Base-by-base conservation (phyloP, 345 rosid species). In the Citrus unshiu region DNA sequence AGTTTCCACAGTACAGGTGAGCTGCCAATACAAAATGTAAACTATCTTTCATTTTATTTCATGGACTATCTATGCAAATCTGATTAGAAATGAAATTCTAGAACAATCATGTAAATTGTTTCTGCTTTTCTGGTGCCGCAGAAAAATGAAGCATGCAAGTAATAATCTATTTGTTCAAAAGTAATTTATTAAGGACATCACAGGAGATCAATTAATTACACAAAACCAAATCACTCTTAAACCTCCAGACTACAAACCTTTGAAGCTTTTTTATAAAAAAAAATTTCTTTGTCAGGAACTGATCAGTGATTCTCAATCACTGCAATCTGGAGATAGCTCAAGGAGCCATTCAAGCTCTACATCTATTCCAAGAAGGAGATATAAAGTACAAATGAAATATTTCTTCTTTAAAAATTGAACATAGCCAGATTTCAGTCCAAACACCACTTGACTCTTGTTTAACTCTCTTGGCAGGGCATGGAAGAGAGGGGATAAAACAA, bases 1-100 rank as follows among this genome's bases (percentile, higher is more conserved):
- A 49, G 65, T 13, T 78, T 84, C 86, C 69, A 65, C 87, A 62
- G 43, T 32, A 74, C 89, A 87, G 56, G 92, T 89, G 54, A 85
- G 85, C 79, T 21, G 40, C 25, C 24, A 59, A 37, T 24, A 59
- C 7, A 25, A 14, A 61, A 24, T 6, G 37, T 35, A 19, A 61
- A 24, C 35, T n/a, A 0, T 19, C 9, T 29, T 40, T 27, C 27
- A 49, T 7, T 25, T 40, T 32, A 5, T 68, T 40, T 27, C 68
- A 5, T 29, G 29, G 25, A 22, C 29, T 14, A 16, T 69, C 34
- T 3, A 46, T 46, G 34, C 22, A 14, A 68, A 39, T 43, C 34
- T 54, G 16, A 54, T 68, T n/a, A 10, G 57, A 12, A 37, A 40
- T 34, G n/a, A 46, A 24, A 40, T 21, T 69, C 34, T 69, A 25